Base-by-base conservation (phyloP, 179 eudicot species). In the Nepenthes alata region DNA sequence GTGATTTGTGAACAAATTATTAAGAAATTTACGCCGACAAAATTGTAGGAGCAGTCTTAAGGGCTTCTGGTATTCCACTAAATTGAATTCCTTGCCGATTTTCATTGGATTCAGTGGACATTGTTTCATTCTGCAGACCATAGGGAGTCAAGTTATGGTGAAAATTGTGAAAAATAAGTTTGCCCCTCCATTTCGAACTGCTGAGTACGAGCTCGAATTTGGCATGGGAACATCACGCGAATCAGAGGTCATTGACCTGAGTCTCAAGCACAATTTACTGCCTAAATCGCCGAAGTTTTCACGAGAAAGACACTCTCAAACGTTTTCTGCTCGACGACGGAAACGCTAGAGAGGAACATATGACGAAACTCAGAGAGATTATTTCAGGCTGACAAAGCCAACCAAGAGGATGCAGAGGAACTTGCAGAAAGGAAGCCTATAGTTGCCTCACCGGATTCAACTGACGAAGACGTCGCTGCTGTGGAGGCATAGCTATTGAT, bases 161-260 rank as follows among this genome's bases (percentile, higher is more conserved):
- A 93, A 93, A 79, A 77, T 93, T 57, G 83, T 93, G 63, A 93
- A 93, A 76, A 52, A 52, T 52, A 52, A 52, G 55, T 15, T 11
- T 52, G 3, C 55, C 55, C 55, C 55, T 52, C 55, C 55, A 52
- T 52, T 14, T 52, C 11, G n/a, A 14, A 52, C 55, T 52, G 55
- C 16, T 16, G 15, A 25, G 58, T 87, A 87, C 13, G 98, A 93
- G 79, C 87, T 93, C 1, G 91, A 83, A 75, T 93, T 87, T 82
- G 98, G 98, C 53, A 87, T 82, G 73, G 98, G 98, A 35, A 93
- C 89, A 65, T 80, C 71, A 52, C 81, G 74, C 41, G 91, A 77
- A 59, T 54, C 88, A 0, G 98, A 93, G 80, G 68, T 93, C 60
- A 70, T 93, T 47, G 80, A 74, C 12, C 69, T 89, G 37, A 89